Evolutionary conservation across 352 stramenopile species (phyloP).

Genomic region (Elongisporangium prolatum): DNA sequence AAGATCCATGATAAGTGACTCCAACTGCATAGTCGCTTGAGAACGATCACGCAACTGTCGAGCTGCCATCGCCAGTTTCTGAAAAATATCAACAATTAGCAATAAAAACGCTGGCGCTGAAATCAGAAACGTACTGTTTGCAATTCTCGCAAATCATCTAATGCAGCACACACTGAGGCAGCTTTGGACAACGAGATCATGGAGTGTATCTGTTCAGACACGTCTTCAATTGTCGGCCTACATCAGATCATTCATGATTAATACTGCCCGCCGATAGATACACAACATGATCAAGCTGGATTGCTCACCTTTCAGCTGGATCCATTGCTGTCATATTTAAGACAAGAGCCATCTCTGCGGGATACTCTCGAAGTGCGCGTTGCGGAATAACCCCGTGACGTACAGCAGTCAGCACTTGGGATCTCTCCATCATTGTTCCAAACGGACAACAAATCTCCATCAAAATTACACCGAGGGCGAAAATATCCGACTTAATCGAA

Average conservation of each 20-base stretch:
- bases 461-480: conserved; percentile 77
- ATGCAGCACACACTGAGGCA: conserved; percentile 33
- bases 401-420: conserved; percentile 73
- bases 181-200: conserved; percentile 33
- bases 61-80: conserved; percentile 46
- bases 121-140: conserved; percentile 30
- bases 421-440: conserved; percentile 83
- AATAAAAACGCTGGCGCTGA: neutral
- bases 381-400: conserved; percentile 77
- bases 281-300: no score
- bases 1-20: conserved; percentile 56
- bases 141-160: conserved; percentile 64
- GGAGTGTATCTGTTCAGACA: conserved; percentile 45
- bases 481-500: conserved; percentile 84
- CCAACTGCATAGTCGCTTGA: conserved; percentile 50
- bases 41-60: conserved; percentile 56
- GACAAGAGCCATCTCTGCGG: conserved; percentile 69
- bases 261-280: no score
- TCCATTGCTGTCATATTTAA: conserved; percentile 76
- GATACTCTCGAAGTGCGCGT: conserved; percentile 49
- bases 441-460: conserved; percentile 82
- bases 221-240: conserved; percentile 48
- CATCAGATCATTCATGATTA: neutral
- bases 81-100: neutral
- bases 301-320: conserved; percentile 39